These are phyloP conservation scores for Colletotrichum australisinense DNA, from an alignment of 2,329 filamentous ascomycete species.

Conservation along the genomic window DNA sequence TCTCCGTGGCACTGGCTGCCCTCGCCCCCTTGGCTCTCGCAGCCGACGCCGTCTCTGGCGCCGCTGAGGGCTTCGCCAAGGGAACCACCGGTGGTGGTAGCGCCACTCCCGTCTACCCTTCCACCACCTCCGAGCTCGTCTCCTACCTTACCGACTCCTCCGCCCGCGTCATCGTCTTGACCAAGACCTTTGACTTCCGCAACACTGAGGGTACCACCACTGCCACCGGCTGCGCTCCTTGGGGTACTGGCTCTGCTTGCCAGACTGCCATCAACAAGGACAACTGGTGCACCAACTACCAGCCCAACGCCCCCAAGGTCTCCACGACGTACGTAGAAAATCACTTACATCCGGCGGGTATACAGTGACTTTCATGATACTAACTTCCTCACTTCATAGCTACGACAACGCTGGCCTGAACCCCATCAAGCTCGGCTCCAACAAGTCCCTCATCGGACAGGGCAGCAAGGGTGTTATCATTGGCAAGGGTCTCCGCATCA, in stretches of 20 bases:
- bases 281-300: slow-evolving; percentile 69
- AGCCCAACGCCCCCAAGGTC: slow-evolving; percentile 60
- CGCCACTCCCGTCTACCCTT: slow-evolving; percentile 64
- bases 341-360: neutral
- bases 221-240: slow-evolving; percentile 2
- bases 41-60: slow-evolving; percentile 45
- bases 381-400: neutral
- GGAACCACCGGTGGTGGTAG: slow-evolving; percentile 66
- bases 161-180: slow-evolving; percentile 68
- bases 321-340: slow-evolving; percentile 44
- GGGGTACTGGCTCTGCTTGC: slow-evolving; percentile 57
- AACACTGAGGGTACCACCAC: slow-evolving; percentile 1
- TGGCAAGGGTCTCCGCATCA: slow-evolving; percentile 66
- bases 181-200: slow-evolving; percentile 66
- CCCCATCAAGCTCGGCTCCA: slow-evolving; percentile 63
- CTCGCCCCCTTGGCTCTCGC: slow-evolving; percentile 27
- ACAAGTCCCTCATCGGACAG: slow-evolving; percentile 68
- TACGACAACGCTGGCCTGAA: slow-evolving; percentile 64
- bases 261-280: slow-evolving; percentile 71
- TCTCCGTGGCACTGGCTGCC: slow-evolving; percentile 33
- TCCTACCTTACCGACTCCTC: slow-evolving; percentile 66
- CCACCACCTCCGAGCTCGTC: slow-evolving; percentile 65
- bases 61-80: slow-evolving; percentile 55
- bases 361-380: neutral
- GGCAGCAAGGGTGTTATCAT: slow-evolving; percentile 65